Evolutionary conservation across 2,329 filamentous ascomycete species (phyloP).

Genomic region (Botryotinia convoluta): DNA sequence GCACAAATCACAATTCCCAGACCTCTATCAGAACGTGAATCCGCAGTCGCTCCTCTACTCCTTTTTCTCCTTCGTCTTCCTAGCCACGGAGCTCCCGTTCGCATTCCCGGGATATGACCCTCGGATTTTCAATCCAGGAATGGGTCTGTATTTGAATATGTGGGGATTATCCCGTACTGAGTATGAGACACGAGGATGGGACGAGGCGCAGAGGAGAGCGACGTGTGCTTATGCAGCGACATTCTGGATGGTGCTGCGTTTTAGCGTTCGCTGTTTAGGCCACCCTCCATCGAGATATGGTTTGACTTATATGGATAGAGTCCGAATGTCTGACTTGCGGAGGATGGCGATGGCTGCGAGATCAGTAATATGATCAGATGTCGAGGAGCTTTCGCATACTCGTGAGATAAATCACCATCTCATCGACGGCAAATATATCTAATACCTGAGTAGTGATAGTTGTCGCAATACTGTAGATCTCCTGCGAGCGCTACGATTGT

Average conservation of each 20-base stretch:
- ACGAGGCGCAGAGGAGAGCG: not conserved
- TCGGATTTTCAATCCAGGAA: not conserved
- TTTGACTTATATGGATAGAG: fast-evolving
- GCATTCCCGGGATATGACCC: not conserved
- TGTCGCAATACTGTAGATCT: not conserved
- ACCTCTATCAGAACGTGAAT: not conserved
- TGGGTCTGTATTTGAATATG: not conserved
- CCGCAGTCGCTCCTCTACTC: not conserved
- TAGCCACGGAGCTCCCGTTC: not conserved
- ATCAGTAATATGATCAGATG: not conserved
- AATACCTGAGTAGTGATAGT: not conserved
- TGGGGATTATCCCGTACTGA: not conserved
- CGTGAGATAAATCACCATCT: not conserved
- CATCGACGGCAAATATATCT: not conserved
- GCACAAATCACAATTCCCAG: not conserved
- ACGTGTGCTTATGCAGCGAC: not conserved
- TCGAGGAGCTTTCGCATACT: not conserved
- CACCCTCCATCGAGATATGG: not conserved
- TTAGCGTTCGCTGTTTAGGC: not conserved
- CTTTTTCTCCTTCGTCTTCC: not conserved
- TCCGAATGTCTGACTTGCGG: fast-evolving
- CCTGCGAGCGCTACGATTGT: not conserved
- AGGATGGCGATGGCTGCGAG: not conserved
- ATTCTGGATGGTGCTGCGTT: fast-evolving
- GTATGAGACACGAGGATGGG: not conserved